Evolutionary conservation across 768 basidiomycete genomes (phyloP), one percentile per base, ranked within the genome.

Genomic region (Podaxis sp.): DNA sequence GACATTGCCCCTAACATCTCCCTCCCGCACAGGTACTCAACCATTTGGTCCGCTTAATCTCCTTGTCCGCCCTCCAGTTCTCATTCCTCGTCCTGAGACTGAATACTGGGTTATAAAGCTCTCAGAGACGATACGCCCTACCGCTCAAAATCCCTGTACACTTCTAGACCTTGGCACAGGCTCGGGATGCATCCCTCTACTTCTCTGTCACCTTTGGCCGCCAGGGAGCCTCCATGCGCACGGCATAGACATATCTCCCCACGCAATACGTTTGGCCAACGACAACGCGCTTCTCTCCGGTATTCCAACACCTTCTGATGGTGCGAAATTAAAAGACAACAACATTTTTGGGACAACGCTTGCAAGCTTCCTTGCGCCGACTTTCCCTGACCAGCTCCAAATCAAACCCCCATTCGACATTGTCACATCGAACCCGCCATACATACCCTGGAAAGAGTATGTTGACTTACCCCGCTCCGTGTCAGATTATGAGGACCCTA

Each of bases 21-120:
- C 43, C 19, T 33, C 61, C 56, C 63, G 59, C 64, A 38, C 67
- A 84, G 93, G 91, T n/a, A 87, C 85, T 33, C 90, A 92, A 69
- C 93, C 94, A 0, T 97, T 98, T 74, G 94, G 94, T 8, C 85
- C 89, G 4, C 84, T 98, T 52, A 80, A 84, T 67, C 81, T 98
- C 68, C 77, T 86, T 63, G 79, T 82, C 9, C 84, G 91, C 17
- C 79, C 89, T 2, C 96, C 96, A 1, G 87, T 89, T 17, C 86
- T 98, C 65, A 98, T 98, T 47, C 96, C 96, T 12, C 89, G 96
- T 13, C 92, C 95, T 49, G 96, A 99, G 74, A 99, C 96, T 0
- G 94, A 97, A 70, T 75, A 93, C 66, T 93, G 91, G 90, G 79
- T 88, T 6, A 72, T 85, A 8, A 81, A 79, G 55, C 82, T 94